phyloP scores from a whole-genome alignment of 2,329 filamentous ascomycete species.

The Aspergillus sojae region DNA sequence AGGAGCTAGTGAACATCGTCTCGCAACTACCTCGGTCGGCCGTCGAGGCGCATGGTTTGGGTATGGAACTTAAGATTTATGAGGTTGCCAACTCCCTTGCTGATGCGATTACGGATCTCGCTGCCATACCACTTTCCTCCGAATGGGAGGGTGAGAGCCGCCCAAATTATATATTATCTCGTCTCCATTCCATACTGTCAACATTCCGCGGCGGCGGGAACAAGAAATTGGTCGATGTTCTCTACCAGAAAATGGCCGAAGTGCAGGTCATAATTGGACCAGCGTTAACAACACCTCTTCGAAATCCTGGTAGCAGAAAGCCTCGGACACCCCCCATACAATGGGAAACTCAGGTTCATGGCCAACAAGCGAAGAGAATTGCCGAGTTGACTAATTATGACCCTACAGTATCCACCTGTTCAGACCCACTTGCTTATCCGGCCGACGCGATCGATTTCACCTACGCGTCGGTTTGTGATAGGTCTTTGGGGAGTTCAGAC shows the following conservation, averaged over 20 bases:
- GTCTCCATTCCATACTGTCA: slow-evolving; percentile 26
- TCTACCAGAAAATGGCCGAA: slow-evolving; percentile 29
- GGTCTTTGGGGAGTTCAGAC: background rate
- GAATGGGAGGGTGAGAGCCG: slow-evolving; percentile 24
- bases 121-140: slow-evolving; percentile 14
- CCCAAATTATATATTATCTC: slow-evolving; percentile 23
- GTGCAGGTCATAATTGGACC: slow-evolving; percentile 16
- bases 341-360: background rate
- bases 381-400: background rate
- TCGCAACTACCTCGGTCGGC: slow-evolving; percentile 49
- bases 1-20: slow-evolving; percentile 50
- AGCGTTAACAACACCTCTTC: slow-evolving; percentile 4
- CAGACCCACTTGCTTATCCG: background rate
- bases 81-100: slow-evolving; percentile 31
- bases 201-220: slow-evolving; percentile 26
- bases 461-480: background rate
- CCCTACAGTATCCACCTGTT: background rate
- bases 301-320: background rate
- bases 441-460: background rate
- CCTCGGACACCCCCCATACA: background rate
- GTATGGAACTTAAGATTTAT: slow-evolving; percentile 41
- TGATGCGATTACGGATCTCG: slow-evolving; percentile 25
- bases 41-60: slow-evolving; percentile 54
- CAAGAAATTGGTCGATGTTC: slow-evolving; percentile 23
- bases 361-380: background rate